Conservation (phyloP, 108 stramenopile species). For the Asterionellopsis glacialis region DNA sequence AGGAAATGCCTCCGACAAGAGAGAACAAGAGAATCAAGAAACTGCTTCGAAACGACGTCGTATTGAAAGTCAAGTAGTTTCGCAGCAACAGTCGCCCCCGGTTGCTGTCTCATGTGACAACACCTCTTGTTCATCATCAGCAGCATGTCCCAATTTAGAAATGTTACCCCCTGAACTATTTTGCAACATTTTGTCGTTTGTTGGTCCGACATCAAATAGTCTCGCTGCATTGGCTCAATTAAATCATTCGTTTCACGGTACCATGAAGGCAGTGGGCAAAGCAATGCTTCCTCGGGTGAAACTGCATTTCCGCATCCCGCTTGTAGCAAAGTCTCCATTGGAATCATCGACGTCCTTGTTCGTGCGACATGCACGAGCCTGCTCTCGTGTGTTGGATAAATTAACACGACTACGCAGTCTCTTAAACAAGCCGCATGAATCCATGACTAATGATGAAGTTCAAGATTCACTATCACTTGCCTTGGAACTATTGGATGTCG, state of each 20-base stretch:
- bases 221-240: slow-evolving; percentile 1
- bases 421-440: not conserved
- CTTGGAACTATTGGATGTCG: not conserved
- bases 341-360: slow-evolving; percentile 9
- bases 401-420: not conserved
- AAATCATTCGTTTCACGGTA: not conserved
- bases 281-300: slow-evolving; percentile 7
- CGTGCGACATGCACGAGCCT: slow-evolving; percentile 2
- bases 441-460: not conserved
- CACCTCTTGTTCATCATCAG: no score
- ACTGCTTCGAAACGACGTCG: no score
- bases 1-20: no score
- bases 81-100: no score
- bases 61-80: no score
- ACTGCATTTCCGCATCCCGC: not conserved
- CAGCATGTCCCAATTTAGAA: not conserved
- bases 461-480: not conserved
- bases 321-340: not conserved
- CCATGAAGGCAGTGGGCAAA: not conserved
- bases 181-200: slow-evolving; percentile 1
- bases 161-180: slow-evolving; percentile 6
- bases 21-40: no score
- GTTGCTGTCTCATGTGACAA: no score
- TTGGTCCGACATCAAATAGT: slow-evolving; percentile 4
- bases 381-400: not conserved